A percentile compares a stretch with the other conserved stretches of the same genome.
Evolutionary conservation across 2,329 filamentous ascomycete species (phyloP).

Genomic region (Pezizomycotina sp.): DNA sequence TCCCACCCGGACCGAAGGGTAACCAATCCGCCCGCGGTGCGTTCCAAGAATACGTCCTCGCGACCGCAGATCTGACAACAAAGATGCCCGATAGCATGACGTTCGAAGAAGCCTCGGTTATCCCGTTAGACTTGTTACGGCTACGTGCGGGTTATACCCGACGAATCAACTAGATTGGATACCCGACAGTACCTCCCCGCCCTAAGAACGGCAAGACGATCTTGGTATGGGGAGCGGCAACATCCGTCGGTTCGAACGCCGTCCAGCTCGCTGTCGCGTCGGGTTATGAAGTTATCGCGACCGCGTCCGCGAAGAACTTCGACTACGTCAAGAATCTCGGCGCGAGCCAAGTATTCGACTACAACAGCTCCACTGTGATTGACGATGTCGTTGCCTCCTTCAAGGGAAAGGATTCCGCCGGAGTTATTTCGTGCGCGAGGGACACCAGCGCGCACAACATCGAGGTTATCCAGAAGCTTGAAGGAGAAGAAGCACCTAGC

Average conservation of each 20-base stretch:
- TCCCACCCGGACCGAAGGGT: too few relatives aligned
- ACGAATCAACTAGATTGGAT: conserved; percentile 20
- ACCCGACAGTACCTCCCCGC: conserved; percentile 20
- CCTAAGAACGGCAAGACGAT: conserved; percentile 27
- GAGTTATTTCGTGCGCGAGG: conserved; percentile 5
- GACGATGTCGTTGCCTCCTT: conserved; percentile 3
- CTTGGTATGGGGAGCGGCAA: conserved; percentile 39
- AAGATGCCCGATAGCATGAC: conserved; percentile 25
- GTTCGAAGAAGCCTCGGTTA: conserved; percentile 26
- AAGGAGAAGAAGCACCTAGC: too few relatives aligned
- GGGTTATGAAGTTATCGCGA: conserved; percentile 34
- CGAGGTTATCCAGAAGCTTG: too few relatives aligned
- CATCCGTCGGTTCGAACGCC: conserved; percentile 33
- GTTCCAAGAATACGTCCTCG: conserved; percentile 27
- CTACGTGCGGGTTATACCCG: conserved; percentile 26
- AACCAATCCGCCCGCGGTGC: conserved; percentile 23
- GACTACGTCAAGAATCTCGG: conserved; percentile 33
- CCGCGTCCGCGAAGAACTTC: conserved; percentile 33
- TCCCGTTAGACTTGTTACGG: conserved; percentile 27
- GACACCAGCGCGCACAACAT: too few relatives aligned
- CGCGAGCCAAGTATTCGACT: conserved; percentile 25
- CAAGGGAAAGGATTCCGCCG: conserved; percentile 2
- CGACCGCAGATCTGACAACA: conserved; percentile 23
- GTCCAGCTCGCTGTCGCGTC: conserved; percentile 34
- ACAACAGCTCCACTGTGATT: conserved; percentile 2